A percentile compares a stretch with the other conserved stretches of the same genome.
phyloP scores from a whole-genome alignment of 1,139 yeast species.

The Taphrina wiesneri region DNA sequence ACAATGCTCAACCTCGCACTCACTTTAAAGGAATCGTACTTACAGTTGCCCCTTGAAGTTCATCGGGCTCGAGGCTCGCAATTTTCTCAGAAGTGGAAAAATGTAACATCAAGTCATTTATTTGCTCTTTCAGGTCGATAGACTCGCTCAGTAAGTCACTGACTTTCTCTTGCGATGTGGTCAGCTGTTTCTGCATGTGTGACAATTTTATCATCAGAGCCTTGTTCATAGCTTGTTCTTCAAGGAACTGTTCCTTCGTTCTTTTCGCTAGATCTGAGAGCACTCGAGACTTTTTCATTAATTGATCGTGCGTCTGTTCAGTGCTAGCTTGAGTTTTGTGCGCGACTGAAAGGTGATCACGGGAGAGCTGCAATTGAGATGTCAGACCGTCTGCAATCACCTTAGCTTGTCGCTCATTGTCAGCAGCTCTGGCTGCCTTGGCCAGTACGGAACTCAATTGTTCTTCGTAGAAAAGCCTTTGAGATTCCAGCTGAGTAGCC shows the following conservation, averaged over 20 bases:
- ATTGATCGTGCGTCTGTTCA: conserved; percentile 38
- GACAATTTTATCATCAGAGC: conserved; percentile 63
- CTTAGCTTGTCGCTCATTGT: conserved; percentile 46
- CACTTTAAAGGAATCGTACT: not conserved
- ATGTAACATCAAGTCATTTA: conserved; percentile 44
- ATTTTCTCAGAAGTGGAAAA: conserved; percentile 5
- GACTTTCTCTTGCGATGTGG: conserved; percentile 40
- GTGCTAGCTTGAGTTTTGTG: conserved; percentile 37
- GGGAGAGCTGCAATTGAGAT: conserved; percentile 37
- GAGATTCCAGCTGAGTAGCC: conserved; percentile 83
- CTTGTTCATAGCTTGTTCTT: conserved; percentile 57
- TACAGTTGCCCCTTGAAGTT: conserved; percentile 3
- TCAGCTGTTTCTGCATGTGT: conserved; percentile 47
- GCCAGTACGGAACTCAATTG: conserved; percentile 54
- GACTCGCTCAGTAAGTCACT: conserved; percentile 49
- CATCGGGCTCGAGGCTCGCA: not conserved
- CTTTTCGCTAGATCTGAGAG: conserved; percentile 42
- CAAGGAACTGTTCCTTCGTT: conserved; percentile 48
- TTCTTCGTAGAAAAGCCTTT: conserved; percentile 77
- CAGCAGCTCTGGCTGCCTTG: conserved; percentile 43
- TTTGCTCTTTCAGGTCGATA: conserved; percentile 50
- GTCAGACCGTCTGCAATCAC: not conserved
- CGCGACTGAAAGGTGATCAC: conserved; percentile 38
- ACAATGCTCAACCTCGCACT: not conserved
- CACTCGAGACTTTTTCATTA: conserved; percentile 45